Percentiles rank a stretch among this genome's conserved stretches.
Conservation (phyloP, 106 monocot species). For the Dendrobium catenatum region DNA sequence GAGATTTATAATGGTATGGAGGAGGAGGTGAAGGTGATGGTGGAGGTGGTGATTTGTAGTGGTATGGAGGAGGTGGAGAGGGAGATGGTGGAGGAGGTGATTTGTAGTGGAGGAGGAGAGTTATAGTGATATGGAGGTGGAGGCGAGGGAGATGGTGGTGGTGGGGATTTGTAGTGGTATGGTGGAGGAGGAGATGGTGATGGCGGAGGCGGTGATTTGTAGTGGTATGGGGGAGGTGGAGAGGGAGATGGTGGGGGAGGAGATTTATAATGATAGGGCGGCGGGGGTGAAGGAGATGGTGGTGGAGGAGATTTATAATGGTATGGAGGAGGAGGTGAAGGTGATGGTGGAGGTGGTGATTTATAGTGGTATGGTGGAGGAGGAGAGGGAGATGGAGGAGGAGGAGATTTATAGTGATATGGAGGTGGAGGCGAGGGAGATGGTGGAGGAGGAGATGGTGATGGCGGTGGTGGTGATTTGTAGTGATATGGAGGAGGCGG, state of each 20-base stretch:
- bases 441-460: background rate
- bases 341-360: background rate
- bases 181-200: background rate
- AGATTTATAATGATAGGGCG: background rate
- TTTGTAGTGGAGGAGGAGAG: background rate
- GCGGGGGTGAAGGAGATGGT: background rate
- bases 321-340: background rate
- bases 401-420: background rate
- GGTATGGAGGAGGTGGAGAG: too few relatives aligned
- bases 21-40: background rate
- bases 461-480: too few relatives aligned
- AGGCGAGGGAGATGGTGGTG: background rate
- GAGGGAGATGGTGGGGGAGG: background rate
- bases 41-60: background rate
- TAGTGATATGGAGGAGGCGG: too few relatives aligned
- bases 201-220: too few relatives aligned
- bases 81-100: too few relatives aligned
- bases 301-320: background rate
- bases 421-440: too few relatives aligned
- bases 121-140: too few relatives aligned
- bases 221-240: background rate
- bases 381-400: background rate
- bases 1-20: background rate
- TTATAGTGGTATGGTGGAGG: background rate
- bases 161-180: background rate